Base-by-base conservation (phyloP, 495 filamentous ascomycete species). In the Xylaria bambusicola region DNA sequence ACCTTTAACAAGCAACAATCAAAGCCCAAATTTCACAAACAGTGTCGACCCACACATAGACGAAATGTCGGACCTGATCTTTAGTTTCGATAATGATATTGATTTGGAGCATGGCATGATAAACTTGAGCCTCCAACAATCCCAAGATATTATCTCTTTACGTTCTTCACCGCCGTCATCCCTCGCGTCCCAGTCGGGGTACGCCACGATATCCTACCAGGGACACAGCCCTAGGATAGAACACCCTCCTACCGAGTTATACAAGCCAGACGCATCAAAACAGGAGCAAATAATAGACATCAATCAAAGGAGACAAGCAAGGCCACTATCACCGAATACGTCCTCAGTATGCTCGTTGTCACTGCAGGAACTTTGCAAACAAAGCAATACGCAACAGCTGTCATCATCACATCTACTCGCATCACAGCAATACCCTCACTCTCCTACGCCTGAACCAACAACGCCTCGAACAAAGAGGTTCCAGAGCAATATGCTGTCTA, bases 381-480 rank as follows among this genome's bases (percentile, higher is more conserved):
- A 49, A 0, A 18, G 3, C 2, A 12, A 33, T 23, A 18, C n/a
- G 27, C 12, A 7, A 33, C 10, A 8, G 0, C 13, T 13, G 24
- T 7, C 26, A 29, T 49, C 47, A 18, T 31, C 21, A 31, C 26
- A 33, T 9, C 47, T 49, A 0, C 18, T 31, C 17, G 13, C 15
- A 10, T 10, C 47, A 12, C 47, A 13, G 8, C 8, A 12, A 33
- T 49, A 24, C 1, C 2, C 27, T 4, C 2, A 6, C 50, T 6
- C 50, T 6, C n/a, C 20, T 1, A 41, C 23, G 18, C 21, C 50
- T 3, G 33, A 53, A 13, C 50, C 33, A 17, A 24, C 24, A 2
- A 53, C 50, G 10, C 50, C 50, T 21, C 50, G 31, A 6, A 41
- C 50, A n/a, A 53, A 13, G 12, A 24, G 31, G 6, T 41, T 53